Base-by-base conservation (phyloP, 2,329 filamentous ascomycete species). In the Penicillium decumbens region DNA sequence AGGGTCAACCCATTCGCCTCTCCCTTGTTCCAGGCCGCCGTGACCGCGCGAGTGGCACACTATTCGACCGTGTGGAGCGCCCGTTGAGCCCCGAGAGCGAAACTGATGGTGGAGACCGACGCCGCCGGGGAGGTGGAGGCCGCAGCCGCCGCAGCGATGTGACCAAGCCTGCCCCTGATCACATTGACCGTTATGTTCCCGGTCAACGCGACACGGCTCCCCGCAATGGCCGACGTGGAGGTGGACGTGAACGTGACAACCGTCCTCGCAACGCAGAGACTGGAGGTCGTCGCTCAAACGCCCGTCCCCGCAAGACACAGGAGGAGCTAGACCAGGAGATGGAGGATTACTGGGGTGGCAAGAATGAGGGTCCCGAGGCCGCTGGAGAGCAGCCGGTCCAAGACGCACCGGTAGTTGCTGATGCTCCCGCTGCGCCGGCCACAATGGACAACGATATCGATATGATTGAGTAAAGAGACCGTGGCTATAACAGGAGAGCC, bases 281-380 rank as follows among this genome's bases (percentile, higher is more conserved):
- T 37, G 51, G 50, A 41, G 53, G 65, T 69, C 53, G 74, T 71
- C 57, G 73, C 30, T 75, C 75, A 41, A 75, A 43, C 69, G 71
- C 39, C 70, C 70, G 47, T 29, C 47, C 47, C 15, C 47, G 47
- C 27, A 49, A 49, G 80, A 95, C 91, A 0, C 87, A 90, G 59
- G 88, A 95, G 62, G 89, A 96, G 67, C 77, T 96, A 35, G 91
- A 96, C 68, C 89, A 88, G n/a, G 91, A 96, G 72, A 96, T 96
- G 91, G 89, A 85, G 27, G 89, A 95, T 65, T 96, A 96, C 70
- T 96, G 89, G 76, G 84, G 80, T 27, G 75, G 73, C 32, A 69
- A 53, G 43, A 54, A 61, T 41, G 65, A 61, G 49, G 69, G 61
- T 41, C 65, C 72, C 41, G 70, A 65, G 44, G 69, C 64, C n/a